phyloP scores from a whole-genome alignment of 2,329 filamentous ascomycete genomes.

The Geosmithia putterillii region DNA sequence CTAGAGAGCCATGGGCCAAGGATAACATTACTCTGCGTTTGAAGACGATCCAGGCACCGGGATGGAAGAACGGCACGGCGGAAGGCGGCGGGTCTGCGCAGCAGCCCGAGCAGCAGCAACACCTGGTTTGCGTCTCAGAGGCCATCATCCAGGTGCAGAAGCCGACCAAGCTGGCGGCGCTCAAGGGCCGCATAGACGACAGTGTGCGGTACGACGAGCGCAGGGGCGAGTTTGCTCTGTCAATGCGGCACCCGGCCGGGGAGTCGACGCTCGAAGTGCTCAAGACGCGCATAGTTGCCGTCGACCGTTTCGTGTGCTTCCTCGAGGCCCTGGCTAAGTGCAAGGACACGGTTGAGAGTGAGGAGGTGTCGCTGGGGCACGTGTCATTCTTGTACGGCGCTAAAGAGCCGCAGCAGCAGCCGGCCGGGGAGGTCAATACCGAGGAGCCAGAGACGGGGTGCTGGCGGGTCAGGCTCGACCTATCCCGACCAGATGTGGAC shows the following conservation, averaged over 20 bases:
- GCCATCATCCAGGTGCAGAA: constrained; percentile 43
- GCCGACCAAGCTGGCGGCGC: constrained; percentile 39
- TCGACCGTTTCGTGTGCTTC: constrained; percentile 60
- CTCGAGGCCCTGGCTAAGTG: constrained; percentile 51
- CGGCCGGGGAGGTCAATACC: neutral
- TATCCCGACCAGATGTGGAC: constrained; percentile 39
- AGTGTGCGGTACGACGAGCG: constrained; percentile 49
- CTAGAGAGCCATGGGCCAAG: constrained; percentile 39
- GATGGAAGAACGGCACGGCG: constrained; percentile 3
- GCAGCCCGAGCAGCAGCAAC: neutral
- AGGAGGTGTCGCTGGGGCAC: constrained; percentile 46
- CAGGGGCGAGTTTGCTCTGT: constrained; percentile 51
- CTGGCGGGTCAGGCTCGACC: constrained; percentile 46
- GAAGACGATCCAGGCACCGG: constrained; percentile 25
- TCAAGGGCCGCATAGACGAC: constrained; percentile 41
- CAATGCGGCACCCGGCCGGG: constrained; percentile 46
- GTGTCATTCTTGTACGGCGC: constrained; percentile 58
- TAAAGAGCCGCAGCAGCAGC: neutral
- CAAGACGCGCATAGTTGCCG: constrained; percentile 46
- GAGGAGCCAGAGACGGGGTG: constrained; percentile 3
- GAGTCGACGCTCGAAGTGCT: constrained; percentile 46
- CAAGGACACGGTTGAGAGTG: constrained; percentile 40
- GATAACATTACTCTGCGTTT: constrained; percentile 49
- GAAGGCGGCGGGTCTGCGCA: neutral
- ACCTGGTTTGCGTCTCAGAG: constrained; percentile 31